Evolutionary conservation across 2,329 filamentous ascomycete genomes (phyloP).

Genomic region (Calonectria crousiana): DNA sequence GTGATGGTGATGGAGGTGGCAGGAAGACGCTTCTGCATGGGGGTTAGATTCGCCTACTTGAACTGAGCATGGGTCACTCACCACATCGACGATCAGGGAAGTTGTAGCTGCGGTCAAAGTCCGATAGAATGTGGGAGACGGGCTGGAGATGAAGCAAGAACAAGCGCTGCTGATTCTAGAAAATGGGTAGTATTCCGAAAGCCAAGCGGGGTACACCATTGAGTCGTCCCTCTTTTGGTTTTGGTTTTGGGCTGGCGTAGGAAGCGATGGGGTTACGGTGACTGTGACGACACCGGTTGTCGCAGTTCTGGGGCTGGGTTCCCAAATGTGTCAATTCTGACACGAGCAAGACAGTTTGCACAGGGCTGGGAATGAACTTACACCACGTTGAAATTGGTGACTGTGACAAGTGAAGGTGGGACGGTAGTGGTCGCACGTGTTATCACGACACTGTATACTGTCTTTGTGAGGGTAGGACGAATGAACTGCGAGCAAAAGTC

Average conservation of each 20-base stretch:
- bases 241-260: background rate
- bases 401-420: background rate
- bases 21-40: background rate
- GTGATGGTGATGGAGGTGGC: background rate
- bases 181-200: background rate
- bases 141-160: background rate
- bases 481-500: background rate
- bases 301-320: background rate
- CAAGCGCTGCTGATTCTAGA: background rate
- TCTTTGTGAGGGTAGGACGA: background rate
- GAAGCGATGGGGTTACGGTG: background rate
- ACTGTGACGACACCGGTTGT: background rate
- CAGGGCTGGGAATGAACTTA: background rate
- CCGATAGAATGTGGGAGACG: background rate
- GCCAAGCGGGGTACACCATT: background rate
- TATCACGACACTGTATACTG: background rate
- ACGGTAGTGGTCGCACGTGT: background rate
- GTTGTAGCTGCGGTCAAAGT: background rate
- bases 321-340: background rate
- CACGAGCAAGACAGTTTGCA: background rate
- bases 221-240: background rate
- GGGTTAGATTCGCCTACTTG: background rate
- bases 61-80: background rate
- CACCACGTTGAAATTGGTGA: background rate
- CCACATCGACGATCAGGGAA: background rate